A percentile compares a stretch with the other conserved stretches of the same genome.
phyloP scores from a whole-genome alignment of 108 stramenopile genomes.

The Stephanodiscus minutulus region DNA sequence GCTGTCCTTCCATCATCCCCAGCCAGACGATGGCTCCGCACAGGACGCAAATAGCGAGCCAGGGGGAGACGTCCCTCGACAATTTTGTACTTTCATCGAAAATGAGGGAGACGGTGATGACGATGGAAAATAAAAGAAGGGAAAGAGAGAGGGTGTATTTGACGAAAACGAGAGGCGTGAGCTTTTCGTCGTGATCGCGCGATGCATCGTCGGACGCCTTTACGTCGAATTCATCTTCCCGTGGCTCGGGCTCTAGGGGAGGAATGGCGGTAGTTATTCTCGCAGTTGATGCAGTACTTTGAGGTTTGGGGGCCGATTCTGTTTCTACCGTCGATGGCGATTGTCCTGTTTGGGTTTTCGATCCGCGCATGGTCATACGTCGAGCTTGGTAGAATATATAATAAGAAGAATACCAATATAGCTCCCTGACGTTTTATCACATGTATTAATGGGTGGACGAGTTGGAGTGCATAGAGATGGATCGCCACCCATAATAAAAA shows the following conservation, averaged over 20 bases:
- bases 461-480: too few relatives aligned
- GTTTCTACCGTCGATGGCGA: background rate
- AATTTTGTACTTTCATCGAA: conserved; percentile 53
- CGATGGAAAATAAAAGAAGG: conserved; percentile 58
- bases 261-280: background rate
- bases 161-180: conserved; percentile 18
- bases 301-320: background rate
- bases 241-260: background rate
- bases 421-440: too few relatives aligned
- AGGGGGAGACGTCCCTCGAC: conserved; percentile 45
- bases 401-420: background rate
- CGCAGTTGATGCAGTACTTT: background rate
- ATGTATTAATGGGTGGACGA: too few relatives aligned
- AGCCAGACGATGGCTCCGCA: conserved; percentile 66
- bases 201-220: background rate
- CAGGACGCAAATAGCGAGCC: conserved; percentile 48
- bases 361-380: background rate
- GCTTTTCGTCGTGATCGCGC: background rate
- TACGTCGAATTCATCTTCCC: background rate
- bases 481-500: too few relatives aligned
- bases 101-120: conserved; percentile 59
- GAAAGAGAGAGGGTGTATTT: conserved; percentile 48
- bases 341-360: background rate
- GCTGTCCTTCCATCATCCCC: conserved; percentile 75
- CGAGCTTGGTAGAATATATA: background rate